A percentile compares a stretch with the other conserved stretches of the same genome.
Evolutionary conservation across 176 grass and related monocot species (phyloP).

Genomic region (Carex myosuroides): DNA sequence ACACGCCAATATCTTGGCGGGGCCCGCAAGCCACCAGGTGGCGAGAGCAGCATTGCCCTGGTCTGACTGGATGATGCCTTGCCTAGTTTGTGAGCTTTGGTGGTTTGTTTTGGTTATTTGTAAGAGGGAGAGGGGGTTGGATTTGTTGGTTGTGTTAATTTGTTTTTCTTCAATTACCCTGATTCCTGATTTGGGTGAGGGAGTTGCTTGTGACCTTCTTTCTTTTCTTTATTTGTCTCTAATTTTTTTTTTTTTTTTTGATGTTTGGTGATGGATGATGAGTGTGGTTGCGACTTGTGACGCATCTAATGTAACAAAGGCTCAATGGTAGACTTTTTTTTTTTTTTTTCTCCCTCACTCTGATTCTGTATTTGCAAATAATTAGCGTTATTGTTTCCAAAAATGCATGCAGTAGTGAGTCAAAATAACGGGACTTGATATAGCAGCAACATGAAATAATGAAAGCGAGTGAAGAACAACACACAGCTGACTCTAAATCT

Average conservation of each 20-base stretch:
- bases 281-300: slow-evolving; percentile 33
- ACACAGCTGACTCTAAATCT: background rate
- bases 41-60: slow-evolving; percentile 92
- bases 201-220: slow-evolving; percentile 20
- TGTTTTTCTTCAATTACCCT: slow-evolving; percentile 21
- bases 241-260: background rate
- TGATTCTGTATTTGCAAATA: background rate
- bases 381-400: background rate
- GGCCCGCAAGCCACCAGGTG: slow-evolving; percentile 88
- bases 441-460: slow-evolving; percentile 1
- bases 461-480: background rate
- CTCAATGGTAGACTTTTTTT: slow-evolving; percentile 35
- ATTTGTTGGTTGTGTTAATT: slow-evolving; percentile 42
- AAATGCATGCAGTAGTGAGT: background rate
- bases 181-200: slow-evolving; percentile 30
- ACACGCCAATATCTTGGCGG: slow-evolving; percentile 66
- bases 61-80: slow-evolving; percentile 35
- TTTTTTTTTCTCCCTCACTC: background rate
- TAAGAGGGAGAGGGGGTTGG: slow-evolving; percentile 27
- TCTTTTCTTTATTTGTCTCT: slow-evolving; percentile 5
- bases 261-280: slow-evolving; percentile 37
- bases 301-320: slow-evolving; percentile 61
- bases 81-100: slow-evolving; percentile 34
- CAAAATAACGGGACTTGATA: slow-evolving; percentile 3
- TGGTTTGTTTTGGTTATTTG: slow-evolving; percentile 23